A percentile compares a stretch with the other conserved stretches of the same genome.
These are phyloP conservation scores for Citrus reticulata DNA, from an alignment of 345 rosid genomes.

Conservation along the genomic window DNA sequence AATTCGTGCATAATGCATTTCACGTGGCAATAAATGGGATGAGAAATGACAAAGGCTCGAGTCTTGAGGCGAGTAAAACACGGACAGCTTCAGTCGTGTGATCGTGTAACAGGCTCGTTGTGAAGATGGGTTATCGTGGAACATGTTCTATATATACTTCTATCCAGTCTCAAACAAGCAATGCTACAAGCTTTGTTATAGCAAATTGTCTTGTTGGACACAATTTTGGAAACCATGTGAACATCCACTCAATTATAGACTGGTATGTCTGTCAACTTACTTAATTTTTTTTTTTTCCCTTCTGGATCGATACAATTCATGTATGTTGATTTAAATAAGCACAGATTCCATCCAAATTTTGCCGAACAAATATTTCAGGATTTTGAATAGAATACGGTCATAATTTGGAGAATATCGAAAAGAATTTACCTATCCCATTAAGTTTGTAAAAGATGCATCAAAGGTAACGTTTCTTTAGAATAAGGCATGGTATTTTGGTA, in stretches of 20 bases:
- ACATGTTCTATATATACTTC: background rate
- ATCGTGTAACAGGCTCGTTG: background rate
- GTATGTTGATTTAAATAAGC: background rate
- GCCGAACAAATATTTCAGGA: background rate
- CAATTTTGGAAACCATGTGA: constrained; percentile 7
- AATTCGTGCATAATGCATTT: background rate
- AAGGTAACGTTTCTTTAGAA: background rate
- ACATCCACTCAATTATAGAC: background rate
- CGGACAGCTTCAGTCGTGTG: background rate
- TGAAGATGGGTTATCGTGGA: background rate
- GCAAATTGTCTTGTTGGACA: background rate
- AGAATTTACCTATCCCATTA: background rate
- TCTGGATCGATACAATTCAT: background rate
- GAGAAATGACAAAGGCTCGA: background rate
- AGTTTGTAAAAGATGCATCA: background rate
- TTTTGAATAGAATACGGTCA: background rate
- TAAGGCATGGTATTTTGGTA: background rate
- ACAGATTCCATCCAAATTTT: background rate
- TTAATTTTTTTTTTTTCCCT: background rate
- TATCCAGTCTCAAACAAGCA: background rate
- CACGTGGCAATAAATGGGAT: background rate
- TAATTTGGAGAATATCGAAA: background rate
- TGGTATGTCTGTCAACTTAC: background rate
- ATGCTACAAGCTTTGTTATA: background rate
- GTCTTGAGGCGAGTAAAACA: background rate